phyloP scores from a whole-genome alignment of 306 rosid species.

The Adenanthera pavonina region DNA sequence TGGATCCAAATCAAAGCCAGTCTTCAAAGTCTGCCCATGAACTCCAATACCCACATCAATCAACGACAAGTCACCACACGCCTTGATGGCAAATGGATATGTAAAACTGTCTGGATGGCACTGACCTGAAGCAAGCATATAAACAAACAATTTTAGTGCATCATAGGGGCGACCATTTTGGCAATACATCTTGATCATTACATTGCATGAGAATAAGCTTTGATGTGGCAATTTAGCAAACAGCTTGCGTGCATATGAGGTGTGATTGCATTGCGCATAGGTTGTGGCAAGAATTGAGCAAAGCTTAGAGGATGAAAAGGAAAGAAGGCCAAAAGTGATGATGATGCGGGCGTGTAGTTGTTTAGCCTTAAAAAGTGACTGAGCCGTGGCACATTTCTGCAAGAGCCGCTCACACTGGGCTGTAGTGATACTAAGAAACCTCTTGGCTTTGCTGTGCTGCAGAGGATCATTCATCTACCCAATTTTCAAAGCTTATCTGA shows the following conservation, averaged over 20 bases:
- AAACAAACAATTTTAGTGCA: slow-evolving; percentile 62
- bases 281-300: slow-evolving; percentile 54
- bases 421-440: slow-evolving; percentile 25
- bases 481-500: neutral
- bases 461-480: slow-evolving; percentile 38
- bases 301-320: slow-evolving; percentile 38
- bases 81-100: slow-evolving; percentile 74
- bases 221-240: slow-evolving; percentile 59
- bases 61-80: slow-evolving; percentile 61
- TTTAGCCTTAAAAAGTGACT: slow-evolving; percentile 62
- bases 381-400: slow-evolving; percentile 51
- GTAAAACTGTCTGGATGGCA: slow-evolving; percentile 67
- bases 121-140: slow-evolving; percentile 55
- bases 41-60: slow-evolving; percentile 58
- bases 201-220: slow-evolving; percentile 59
- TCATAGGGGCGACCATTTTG: slow-evolving; percentile 50
- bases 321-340: slow-evolving; percentile 53
- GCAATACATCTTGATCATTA: slow-evolving; percentile 61
- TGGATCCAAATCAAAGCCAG: slow-evolving; percentile 53
- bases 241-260: slow-evolving; percentile 63
- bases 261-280: slow-evolving; percentile 62
- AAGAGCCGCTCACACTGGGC: slow-evolving; percentile 46
- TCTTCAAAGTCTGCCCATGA: slow-evolving; percentile 65
- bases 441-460: slow-evolving; percentile 43
- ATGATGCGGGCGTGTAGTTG: slow-evolving; percentile 63